Percentiles rank a stretch among this genome's conserved stretches.
phyloP scores from a whole-genome alignment of 2,329 filamentous ascomycete species.

The Rhexocercosporidium sp. region DNA sequence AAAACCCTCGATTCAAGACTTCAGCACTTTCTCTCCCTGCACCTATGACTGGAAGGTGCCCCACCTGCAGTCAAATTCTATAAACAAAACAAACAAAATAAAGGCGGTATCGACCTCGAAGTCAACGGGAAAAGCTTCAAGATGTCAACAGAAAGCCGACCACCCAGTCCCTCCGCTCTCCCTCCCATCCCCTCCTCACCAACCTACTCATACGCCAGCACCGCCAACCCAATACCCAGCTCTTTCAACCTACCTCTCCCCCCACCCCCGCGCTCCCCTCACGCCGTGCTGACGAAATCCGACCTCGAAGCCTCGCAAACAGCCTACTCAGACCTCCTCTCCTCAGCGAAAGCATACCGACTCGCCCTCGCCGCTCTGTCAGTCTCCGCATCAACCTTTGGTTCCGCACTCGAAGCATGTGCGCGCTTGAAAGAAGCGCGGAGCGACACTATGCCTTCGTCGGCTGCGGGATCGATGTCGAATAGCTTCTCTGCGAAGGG shows the following conservation, averaged over 20 bases:
- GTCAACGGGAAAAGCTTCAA: slow-evolving; percentile 3
- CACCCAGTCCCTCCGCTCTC: slow-evolving; percentile 56
- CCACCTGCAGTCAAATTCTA: not conserved
- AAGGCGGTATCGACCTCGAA: not conserved
- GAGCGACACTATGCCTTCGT: slow-evolving; percentile 58
- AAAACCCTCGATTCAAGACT: slow-evolving; percentile 11
- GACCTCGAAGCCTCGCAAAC: slow-evolving; percentile 67
- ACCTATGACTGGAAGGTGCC: not conserved
- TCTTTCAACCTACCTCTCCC: slow-evolving; percentile 64
- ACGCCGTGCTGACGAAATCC: slow-evolving; percentile 65
- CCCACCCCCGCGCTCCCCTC: slow-evolving; percentile 61
- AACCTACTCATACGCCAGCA: slow-evolving; percentile 67
- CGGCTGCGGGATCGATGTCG: slow-evolving; percentile 31
- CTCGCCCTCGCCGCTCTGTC: slow-evolving; percentile 65
- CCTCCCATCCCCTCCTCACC: slow-evolving; percentile 67
- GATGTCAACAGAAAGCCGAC: slow-evolving; percentile 26
- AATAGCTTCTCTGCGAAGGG: slow-evolving; percentile 54
- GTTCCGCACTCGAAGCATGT: slow-evolving; percentile 68
- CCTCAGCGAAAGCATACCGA: slow-evolving; percentile 68
- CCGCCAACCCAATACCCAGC: slow-evolving; percentile 60
- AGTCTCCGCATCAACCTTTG: slow-evolving; percentile 66
- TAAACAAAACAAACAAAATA: slow-evolving; percentile 12
- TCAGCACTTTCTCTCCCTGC: not conserved
- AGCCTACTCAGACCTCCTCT: slow-evolving; percentile 65
- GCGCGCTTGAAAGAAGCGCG: slow-evolving; percentile 71